Conservation (phyloP, 768 basidiomycete genomes). For the Kwoniella europaea region DNA sequence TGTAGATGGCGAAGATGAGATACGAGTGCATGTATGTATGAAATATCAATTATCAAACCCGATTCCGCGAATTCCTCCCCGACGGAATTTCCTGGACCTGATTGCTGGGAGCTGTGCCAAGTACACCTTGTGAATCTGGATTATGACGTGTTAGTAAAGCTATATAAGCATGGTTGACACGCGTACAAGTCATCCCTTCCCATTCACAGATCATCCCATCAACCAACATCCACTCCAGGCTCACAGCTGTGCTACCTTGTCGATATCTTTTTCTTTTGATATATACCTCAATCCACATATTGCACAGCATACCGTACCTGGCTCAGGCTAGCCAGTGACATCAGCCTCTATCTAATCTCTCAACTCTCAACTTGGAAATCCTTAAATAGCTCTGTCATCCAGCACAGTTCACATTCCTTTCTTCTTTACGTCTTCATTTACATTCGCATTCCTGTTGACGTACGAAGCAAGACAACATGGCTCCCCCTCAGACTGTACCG, state of each 20-base stretch:
- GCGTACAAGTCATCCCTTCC: background rate
- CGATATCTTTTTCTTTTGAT: background rate
- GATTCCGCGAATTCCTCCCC: background rate
- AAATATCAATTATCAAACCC: background rate
- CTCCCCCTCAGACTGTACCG: slow-evolving; percentile 55
- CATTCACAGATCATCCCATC: too few relatives aligned
- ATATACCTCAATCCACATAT: background rate
- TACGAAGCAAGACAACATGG: slow-evolving; percentile 19
- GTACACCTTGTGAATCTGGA: too few relatives aligned
- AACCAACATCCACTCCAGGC: background rate
- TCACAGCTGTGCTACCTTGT: background rate
- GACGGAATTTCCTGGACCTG: too few relatives aligned
- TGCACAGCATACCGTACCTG: background rate
- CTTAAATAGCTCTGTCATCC: background rate
- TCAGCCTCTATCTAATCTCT: background rate
- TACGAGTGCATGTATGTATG: background rate
- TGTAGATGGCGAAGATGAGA: too few relatives aligned
- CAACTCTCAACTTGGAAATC: background rate
- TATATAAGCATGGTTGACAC: slow-evolving; percentile 2
- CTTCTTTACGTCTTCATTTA: background rate
- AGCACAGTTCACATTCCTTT: background rate
- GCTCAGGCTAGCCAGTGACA: too few relatives aligned
- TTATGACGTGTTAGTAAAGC: background rate
- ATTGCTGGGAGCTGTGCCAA: too few relatives aligned
- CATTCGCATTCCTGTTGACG: background rate